Evolutionary conservation across 331 rosid species (phyloP), one percentile per base, ranked within the genome.

Genomic region (Erythrophleum ivorense): DNA sequence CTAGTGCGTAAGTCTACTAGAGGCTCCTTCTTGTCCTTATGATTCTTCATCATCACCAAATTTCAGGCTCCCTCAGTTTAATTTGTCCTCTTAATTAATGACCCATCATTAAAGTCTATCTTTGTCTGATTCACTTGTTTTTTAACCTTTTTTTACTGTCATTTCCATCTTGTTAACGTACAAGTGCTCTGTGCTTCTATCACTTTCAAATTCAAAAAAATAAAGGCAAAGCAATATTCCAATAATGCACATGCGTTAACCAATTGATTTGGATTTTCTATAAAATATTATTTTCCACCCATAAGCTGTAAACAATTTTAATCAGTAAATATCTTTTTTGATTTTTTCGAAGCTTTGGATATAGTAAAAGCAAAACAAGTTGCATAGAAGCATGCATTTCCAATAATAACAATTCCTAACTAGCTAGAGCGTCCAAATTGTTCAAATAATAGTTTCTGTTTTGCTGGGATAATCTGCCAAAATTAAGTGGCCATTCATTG

Each of bases 61-160:
- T 75, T 73, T 68, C 19, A 57, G 64, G 34, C 64, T 57, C 64
- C 64, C 64, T 57, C 38, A 43, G 38, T 49, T 3, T 38, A 5
- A 19, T 19, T 69, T 69, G 74, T 43, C 55, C 31, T 12, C 46
- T 36, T 40, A n/a, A 40, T 40, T 41, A 41, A 40, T 66, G 57
- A 54, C 54, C 77, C 85, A 83, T 81, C 53, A 66, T 86, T 81
- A 73, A 73, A 67, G 75, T 34, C 73, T 54, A 21, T 71, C 80
- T 74, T 54, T 24, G 29, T 24, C 85, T 73, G 45, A 49, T 58
- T 77, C 72, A 24, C 21, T 36, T 60, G 59, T 49, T 73, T 66
- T 15, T 84, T 40, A 62, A 76, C 3, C 78, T 59, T 63, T 84
- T 84, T 74, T 64, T 57, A 52, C 79, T 78, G 83, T 79, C 85